Conservation (phyloP, 2,329 filamentous ascomycete species). For the Ophioceras dolichostomum region DNA sequence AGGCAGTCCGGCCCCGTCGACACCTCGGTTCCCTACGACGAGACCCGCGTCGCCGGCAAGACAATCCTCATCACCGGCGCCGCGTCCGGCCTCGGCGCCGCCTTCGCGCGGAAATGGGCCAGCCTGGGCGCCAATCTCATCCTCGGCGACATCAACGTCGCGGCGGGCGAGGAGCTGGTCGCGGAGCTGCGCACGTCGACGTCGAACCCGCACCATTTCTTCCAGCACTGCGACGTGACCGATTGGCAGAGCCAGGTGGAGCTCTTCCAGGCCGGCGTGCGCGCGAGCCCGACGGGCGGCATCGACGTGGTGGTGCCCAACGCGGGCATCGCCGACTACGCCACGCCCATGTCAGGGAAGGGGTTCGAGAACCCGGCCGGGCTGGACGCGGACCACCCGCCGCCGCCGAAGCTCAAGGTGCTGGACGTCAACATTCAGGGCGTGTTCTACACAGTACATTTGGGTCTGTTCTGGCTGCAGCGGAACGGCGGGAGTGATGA, state of each 20-base stretch:
- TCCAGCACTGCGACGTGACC: slow-evolving; percentile 51
- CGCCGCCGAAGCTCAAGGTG: slow-evolving; percentile 36
- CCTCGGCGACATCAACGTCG: slow-evolving; percentile 49
- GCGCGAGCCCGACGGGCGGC: slow-evolving; percentile 32
- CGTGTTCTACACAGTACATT: slow-evolving; percentile 51
- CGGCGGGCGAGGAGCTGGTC: slow-evolving; percentile 40
- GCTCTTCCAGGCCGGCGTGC: slow-evolving; percentile 47
- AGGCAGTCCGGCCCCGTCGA: slow-evolving; percentile 5
- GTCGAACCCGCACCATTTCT: slow-evolving; percentile 33
- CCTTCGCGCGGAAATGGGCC: slow-evolving; percentile 41
- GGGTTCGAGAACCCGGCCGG: slow-evolving; percentile 32
- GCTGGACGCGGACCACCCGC: slow-evolving; percentile 23
- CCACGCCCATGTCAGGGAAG: slow-evolving; percentile 12
- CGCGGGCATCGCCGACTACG: slow-evolving; percentile 43
- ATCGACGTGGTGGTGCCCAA: slow-evolving; percentile 26
- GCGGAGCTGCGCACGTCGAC: slow-evolving; percentile 30
- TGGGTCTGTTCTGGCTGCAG: slow-evolving; percentile 48
- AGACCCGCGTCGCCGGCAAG: slow-evolving; percentile 30
- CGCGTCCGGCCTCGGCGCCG: slow-evolving; percentile 46
- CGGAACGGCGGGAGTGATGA: slow-evolving; percentile 24
- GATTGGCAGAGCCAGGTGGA: slow-evolving; percentile 51
- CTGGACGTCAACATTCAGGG: slow-evolving; percentile 53
- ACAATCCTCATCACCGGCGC: slow-evolving; percentile 53
- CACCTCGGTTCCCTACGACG: neutral
- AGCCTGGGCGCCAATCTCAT: slow-evolving; percentile 44